These are phyloP conservation scores for Periglandula ipomoeae DNA, from an alignment of 2,329 filamentous ascomycete species.

Conservation along the genomic window DNA sequence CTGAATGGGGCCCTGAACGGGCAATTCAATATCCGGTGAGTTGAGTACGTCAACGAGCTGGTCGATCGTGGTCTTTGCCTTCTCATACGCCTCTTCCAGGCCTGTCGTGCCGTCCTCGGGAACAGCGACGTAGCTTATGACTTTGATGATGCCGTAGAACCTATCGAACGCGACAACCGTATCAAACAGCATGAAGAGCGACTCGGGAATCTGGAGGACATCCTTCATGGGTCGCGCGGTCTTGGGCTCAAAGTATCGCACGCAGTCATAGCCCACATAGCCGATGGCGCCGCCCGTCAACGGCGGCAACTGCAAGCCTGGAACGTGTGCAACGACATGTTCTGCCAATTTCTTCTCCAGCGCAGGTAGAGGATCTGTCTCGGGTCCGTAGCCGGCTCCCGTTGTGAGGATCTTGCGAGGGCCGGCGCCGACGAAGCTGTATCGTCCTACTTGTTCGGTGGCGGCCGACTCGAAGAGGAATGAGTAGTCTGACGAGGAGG, in stretches of 20 bases:
- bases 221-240: slow-evolving; percentile 86
- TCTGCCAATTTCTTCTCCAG: slow-evolving; percentile 74
- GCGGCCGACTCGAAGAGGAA: slow-evolving; percentile 96
- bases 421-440: slow-evolving; percentile 87
- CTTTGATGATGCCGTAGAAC: slow-evolving; percentile 86
- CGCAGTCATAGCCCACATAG: slow-evolving; percentile 96
- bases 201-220: slow-evolving; percentile 80
- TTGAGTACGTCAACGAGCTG: slow-evolving; percentile 63
- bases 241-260: slow-evolving; percentile 95
- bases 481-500: slow-evolving; percentile 61
- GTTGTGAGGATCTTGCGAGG: slow-evolving; percentile 75
- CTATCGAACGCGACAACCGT: slow-evolving; percentile 92
- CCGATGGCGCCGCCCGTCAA: slow-evolving; percentile 89
- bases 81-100: slow-evolving; percentile 57
- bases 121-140: slow-evolving; percentile 82
- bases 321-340: slow-evolving; percentile 73
- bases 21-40: slow-evolving; percentile 65
- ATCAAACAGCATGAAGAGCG: slow-evolving; percentile 93
- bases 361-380: slow-evolving; percentile 71
- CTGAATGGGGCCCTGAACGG: slow-evolving; percentile 63
- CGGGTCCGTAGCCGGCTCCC: slow-evolving; percentile 77
- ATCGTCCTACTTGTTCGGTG: slow-evolving; percentile 85
- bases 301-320: slow-evolving; percentile 72
- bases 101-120: slow-evolving; percentile 37
- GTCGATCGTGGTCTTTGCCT: slow-evolving; percentile 55